Evolutionary conservation across 1,139 yeast genomes (phyloP).

Genomic region (Arxiozyma telluris): DNA sequence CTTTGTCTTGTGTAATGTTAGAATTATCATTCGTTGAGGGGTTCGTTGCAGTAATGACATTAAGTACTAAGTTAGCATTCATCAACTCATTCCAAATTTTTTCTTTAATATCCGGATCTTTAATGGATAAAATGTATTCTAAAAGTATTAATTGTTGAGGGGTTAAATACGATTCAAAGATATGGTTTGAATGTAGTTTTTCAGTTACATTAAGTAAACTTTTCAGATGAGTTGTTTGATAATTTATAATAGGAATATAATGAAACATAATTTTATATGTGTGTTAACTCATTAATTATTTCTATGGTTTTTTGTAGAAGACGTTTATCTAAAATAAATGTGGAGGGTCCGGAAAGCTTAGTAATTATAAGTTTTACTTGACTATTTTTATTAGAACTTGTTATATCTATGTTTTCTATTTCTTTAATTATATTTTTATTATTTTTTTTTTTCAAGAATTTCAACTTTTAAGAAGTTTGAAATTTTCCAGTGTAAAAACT

Average conservation of each 20-base stretch:
- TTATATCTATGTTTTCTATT: not conserved
- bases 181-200: slow-evolving; percentile 38
- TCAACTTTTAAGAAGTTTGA: no score
- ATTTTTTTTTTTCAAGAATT: not conserved
- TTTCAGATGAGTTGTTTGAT: slow-evolving; percentile 21
- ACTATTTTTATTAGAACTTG: no score
- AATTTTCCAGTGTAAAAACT: not conserved
- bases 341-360: not conserved
- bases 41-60: slow-evolving; percentile 23
- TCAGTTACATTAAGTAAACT: slow-evolving; percentile 41
- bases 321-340: not conserved
- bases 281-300: not conserved
- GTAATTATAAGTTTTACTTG: not conserved
- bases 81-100: slow-evolving; percentile 47
- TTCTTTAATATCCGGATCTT: slow-evolving; percentile 22
- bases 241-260: slow-evolving; percentile 18
- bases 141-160: slow-evolving; percentile 54
- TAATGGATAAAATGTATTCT: slow-evolving; percentile 35
- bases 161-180: slow-evolving; percentile 51
- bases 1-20: not conserved
- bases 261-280: not conserved
- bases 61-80: slow-evolving; percentile 42
- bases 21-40: not conserved
- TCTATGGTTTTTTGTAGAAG: not conserved
- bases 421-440: no score